Conservation (phyloP, 345 rosid genomes). For the Ceriops tagal region DNA sequence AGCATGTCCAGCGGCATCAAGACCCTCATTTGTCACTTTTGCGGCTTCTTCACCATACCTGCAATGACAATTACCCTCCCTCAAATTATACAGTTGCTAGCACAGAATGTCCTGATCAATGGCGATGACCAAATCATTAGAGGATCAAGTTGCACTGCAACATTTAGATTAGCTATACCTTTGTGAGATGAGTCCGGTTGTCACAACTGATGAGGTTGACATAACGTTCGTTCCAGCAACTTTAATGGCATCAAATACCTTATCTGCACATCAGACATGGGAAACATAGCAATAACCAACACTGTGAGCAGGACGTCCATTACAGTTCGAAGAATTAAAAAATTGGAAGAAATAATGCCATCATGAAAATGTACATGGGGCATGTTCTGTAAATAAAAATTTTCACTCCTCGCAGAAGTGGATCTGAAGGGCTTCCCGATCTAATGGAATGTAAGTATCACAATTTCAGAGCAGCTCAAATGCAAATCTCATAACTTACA, state of each 20-base stretch:
- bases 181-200: slow-evolving; percentile 76
- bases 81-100: background rate
- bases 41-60: slow-evolving; percentile 86
- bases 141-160: background rate
- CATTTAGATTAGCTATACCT: slow-evolving; percentile 36
- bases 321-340: background rate
- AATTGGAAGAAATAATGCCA: background rate
- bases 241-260: slow-evolving; percentile 87
- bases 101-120: background rate
- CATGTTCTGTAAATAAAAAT: no score
- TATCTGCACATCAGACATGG: slow-evolving; percentile 25
- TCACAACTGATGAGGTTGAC: slow-evolving; percentile 81
- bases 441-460: no score
- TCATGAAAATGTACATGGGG: background rate
- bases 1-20: slow-evolving; percentile 87
- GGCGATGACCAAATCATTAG: background rate
- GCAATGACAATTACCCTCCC: slow-evolving; percentile 4
- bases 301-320: background rate
- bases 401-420: no score
- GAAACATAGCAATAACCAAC: background rate
- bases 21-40: slow-evolving; percentile 61
- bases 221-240: slow-evolving; percentile 87
- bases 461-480: no score
- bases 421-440: no score
- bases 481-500: no score